A percentile compares a stretch with the other conserved stretches of the same genome.
phyloP scores from a whole-genome alignment of 768 basidiomycete genomes.

The Myochromella boudieri region DNA sequence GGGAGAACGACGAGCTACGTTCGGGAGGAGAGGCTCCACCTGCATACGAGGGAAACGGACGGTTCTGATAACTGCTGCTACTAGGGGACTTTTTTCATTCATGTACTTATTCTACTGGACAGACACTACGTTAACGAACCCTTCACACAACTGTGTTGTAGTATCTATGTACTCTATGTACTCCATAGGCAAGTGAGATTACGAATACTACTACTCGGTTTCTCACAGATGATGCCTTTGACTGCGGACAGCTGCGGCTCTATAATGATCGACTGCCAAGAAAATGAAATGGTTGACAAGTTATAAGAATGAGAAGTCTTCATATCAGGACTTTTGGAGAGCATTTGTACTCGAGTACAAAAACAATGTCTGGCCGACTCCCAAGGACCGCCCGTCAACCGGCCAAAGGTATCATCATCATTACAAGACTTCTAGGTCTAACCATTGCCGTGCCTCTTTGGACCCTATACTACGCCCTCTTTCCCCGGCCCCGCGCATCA shows the following conservation, averaged over 20 bases:
- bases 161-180: neutral
- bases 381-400: slow-evolving; percentile 1
- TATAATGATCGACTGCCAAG: neutral
- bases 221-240: neutral
- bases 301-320: too few species aligned
- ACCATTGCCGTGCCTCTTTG: slow-evolving; percentile 13
- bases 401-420: neutral
- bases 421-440: neutral
- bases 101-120: too few species aligned
- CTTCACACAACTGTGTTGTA: too few species aligned
- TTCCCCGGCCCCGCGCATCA: slow-evolving; percentile 18
- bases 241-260: neutral
- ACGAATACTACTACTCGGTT: too few species aligned
- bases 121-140: too few species aligned
- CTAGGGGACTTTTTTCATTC: too few species aligned
- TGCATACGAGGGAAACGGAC: slow-evolving; percentile 6
- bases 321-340: too few species aligned
- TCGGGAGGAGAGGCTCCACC: slow-evolving; percentile 7
- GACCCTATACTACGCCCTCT: slow-evolving; percentile 15
- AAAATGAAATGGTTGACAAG: too few species aligned
- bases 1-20: slow-evolving; percentile 12
- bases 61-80: too few species aligned
- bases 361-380: neutral
- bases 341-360: too few species aligned
- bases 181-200: too few species aligned